phyloP scores from a whole-genome alignment of 2,329 filamentous ascomycete genomes.

The Alternaria triticimaculans region DNA sequence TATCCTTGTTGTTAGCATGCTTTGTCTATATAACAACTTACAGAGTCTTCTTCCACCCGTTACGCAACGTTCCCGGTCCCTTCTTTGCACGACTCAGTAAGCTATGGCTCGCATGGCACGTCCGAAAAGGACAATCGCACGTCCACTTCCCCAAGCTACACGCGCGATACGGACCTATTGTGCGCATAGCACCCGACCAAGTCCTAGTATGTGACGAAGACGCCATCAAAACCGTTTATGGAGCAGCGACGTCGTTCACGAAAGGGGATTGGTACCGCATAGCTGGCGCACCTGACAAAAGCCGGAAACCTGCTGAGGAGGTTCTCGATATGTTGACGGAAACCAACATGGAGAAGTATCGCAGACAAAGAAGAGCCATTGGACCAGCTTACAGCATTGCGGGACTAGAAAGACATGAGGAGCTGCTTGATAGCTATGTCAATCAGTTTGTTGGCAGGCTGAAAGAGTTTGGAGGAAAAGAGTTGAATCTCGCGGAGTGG shows the following conservation, averaged over 20 bases:
- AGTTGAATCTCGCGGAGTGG: not conserved
- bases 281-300: not conserved
- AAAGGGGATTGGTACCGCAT: not conserved
- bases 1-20: not conserved
- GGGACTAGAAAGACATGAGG: not conserved
- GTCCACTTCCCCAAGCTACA: not conserved
- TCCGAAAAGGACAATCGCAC: not conserved
- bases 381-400: not conserved
- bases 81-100: not conserved
- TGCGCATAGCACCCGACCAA: not conserved
- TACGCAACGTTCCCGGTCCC: not conserved
- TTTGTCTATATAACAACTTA: not conserved
- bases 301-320: not conserved
- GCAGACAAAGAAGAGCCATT: not conserved
- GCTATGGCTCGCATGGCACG: not conserved
- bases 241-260: not conserved
- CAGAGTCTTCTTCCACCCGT: not conserved
- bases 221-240: not conserved
- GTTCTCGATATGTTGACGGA: not conserved
- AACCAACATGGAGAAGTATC: not conserved
- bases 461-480: not conserved
- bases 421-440: not conserved
- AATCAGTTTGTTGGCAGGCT: not conserved
- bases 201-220: not conserved
- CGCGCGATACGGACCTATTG: not conserved